Evolutionary conservation across 2,329 filamentous ascomycete species (phyloP).

Genomic region (Calonectria honghensis): DNA sequence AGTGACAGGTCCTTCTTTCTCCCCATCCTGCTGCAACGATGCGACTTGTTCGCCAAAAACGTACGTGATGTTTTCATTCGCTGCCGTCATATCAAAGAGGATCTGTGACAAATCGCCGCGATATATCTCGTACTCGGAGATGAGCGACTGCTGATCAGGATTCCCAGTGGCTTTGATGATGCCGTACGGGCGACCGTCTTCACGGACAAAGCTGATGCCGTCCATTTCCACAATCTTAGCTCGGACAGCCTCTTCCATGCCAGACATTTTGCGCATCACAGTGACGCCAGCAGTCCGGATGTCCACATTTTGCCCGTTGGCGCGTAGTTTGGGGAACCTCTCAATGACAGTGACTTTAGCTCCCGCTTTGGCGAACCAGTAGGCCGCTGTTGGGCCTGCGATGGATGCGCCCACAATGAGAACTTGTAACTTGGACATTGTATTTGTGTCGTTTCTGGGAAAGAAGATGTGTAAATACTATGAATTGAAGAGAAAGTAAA

Average conservation of each 20-base stretch:
- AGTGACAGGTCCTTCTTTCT: constrained; percentile 54
- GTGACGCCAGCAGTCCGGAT: constrained; percentile 61
- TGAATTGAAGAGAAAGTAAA: neutral
- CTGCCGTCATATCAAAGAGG: constrained; percentile 61
- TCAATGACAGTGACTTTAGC: constrained; percentile 63
- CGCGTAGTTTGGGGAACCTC: constrained; percentile 58
- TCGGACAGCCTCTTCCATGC: constrained; percentile 61
- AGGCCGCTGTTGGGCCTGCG: constrained; percentile 56
- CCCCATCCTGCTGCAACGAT: constrained; percentile 59
- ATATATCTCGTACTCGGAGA: constrained; percentile 72
- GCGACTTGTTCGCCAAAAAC: constrained; percentile 58
- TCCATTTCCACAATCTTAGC: constrained; percentile 59
- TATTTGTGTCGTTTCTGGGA: too few relatives aligned
- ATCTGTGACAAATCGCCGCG: constrained; percentile 67
- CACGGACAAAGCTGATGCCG: constrained; percentile 64
- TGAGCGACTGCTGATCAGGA: constrained; percentile 64
- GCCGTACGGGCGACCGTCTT: constrained; percentile 60
- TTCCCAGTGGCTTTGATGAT: constrained; percentile 59
- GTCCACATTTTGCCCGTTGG: constrained; percentile 61
- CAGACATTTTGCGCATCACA: constrained; percentile 63
- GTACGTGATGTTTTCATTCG: constrained; percentile 57
- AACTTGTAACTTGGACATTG: constrained; percentile 49
- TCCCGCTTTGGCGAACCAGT: constrained; percentile 56
- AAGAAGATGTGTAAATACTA: too few relatives aligned
- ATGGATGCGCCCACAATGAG: constrained; percentile 59